Conservation (phyloP, 352 stramenopile species). For the Phytophthora litchii region DNA sequence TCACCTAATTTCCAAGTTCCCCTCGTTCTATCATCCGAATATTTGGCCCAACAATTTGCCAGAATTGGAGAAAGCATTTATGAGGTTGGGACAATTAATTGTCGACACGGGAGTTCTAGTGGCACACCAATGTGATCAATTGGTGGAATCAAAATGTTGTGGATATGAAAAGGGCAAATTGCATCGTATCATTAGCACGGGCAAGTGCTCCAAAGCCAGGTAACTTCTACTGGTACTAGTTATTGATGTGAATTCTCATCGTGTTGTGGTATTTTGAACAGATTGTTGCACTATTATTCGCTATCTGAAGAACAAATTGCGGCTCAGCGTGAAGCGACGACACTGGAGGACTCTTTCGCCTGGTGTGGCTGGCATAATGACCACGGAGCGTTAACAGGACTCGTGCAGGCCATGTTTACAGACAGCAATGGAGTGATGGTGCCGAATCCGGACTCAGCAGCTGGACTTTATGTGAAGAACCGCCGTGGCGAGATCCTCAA, state of each 20-base stretch:
- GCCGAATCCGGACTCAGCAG: constrained; percentile 74
- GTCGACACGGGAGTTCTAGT: constrained; percentile 92
- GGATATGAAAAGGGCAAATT: constrained; percentile 88
- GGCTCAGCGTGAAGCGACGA: constrained; percentile 43
- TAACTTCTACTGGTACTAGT: not conserved
- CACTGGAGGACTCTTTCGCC: constrained; percentile 84
- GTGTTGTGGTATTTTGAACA: constrained; percentile 3
- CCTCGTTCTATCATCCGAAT: constrained; percentile 94
- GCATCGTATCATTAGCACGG: constrained; percentile 86
- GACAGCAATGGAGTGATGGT: constrained; percentile 69
- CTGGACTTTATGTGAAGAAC: constrained; percentile 95
- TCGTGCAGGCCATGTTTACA: constrained; percentile 93
- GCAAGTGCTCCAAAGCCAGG: constrained; percentile 92
- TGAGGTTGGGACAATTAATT: constrained; percentile 92
- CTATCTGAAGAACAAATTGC: constrained; percentile 70
- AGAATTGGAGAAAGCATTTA: constrained; percentile 88
- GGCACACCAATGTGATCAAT: constrained; percentile 92
- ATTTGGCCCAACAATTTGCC: constrained; percentile 92
- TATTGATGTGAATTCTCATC: not conserved
- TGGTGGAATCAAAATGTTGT: constrained; percentile 75
- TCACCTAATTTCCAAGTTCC: constrained; percentile 77
- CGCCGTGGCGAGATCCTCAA: constrained; percentile 90
- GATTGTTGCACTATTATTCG: constrained; percentile 96
- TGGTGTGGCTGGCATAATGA: constrained; percentile 99
- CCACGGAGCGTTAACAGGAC: constrained; percentile 94